A percentile compares a stretch with the other conserved stretches of the same genome.
phyloP scores from a whole-genome alignment of 164 flowering plant genomes.

The Sextonia rubra region DNA sequence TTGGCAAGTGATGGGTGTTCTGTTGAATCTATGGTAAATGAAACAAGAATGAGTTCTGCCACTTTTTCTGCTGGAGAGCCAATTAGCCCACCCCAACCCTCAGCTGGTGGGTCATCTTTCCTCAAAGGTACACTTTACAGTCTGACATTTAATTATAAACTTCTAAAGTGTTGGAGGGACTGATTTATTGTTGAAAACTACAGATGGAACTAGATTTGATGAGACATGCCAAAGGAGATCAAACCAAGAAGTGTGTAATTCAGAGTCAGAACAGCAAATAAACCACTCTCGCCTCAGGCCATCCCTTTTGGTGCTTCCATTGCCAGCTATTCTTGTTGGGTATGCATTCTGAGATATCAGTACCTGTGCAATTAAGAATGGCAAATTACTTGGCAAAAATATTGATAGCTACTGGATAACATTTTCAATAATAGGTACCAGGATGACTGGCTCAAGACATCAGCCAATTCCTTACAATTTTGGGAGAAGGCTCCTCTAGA shows the following conservation, averaged over 20 bases:
- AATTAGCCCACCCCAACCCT: conserved; percentile 61
- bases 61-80: conserved; percentile 57
- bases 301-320: conserved; percentile 63
- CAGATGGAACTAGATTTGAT: conserved; percentile 59
- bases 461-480: conserved; percentile 66
- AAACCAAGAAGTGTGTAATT: conserved; percentile 41
- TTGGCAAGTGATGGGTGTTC: conserved; percentile 53
- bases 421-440: conserved; percentile 60
- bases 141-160: neutral
- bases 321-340: conserved; percentile 97
- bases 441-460: conserved; percentile 99
- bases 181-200: conserved; percentile 21
- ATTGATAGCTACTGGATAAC: neutral
- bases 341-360: conserved; percentile 25
- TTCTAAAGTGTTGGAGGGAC: neutral
- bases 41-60: conserved; percentile 54
- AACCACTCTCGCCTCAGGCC: conserved; percentile 47
- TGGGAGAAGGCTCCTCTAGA: conserved; percentile 99
- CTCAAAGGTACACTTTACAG: conserved; percentile 48
- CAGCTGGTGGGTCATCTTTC: conserved; percentile 47
- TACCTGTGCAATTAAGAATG: neutral
- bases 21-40: conserved; percentile 64
- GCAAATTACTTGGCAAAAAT: neutral
- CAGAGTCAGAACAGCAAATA: conserved; percentile 62
- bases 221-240: conserved; percentile 56